phyloP scores from a whole-genome alignment of 1,139 yeast genomes.

The Wickerhamiella infanticola region DNA sequence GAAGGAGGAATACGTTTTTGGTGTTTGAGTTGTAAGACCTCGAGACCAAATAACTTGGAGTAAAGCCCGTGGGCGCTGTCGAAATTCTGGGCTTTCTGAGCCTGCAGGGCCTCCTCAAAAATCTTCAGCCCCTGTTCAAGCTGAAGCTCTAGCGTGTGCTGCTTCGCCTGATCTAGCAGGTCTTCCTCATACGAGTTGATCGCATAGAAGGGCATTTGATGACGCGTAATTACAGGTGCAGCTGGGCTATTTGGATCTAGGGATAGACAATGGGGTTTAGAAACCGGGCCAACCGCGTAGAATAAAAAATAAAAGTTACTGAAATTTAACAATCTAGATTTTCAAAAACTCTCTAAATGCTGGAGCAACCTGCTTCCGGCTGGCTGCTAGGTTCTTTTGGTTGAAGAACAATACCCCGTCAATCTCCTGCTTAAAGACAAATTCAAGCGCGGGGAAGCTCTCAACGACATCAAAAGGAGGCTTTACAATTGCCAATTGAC shows the following conservation, averaged over 20 bases:
- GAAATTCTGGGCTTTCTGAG: constrained; percentile 38
- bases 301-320: too few relatives aligned
- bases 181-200: constrained; percentile 65
- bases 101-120: constrained; percentile 52
- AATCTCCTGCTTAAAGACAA: constrained; percentile 3
- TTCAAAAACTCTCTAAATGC: constrained; percentile 17
- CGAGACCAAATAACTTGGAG: constrained; percentile 48
- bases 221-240: neutral
- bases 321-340: neutral
- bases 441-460: constrained; percentile 8
- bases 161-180: constrained; percentile 52
- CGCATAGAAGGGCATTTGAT: constrained; percentile 50
- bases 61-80: constrained; percentile 41
- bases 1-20: constrained; percentile 40
- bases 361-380: constrained; percentile 84
- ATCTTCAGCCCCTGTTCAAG: constrained; percentile 74
- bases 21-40: constrained; percentile 33
- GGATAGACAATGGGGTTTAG: too few relatives aligned
- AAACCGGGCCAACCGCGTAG: too few relatives aligned
- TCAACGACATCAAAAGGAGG: constrained; percentile 9
- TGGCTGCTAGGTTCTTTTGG: constrained; percentile 36
- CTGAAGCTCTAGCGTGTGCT: constrained; percentile 72
- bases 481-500: constrained; percentile 38
- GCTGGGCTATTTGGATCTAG: too few relatives aligned
- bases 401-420: constrained; percentile 9